Conservation (phyloP, 805 yeast genomes). For the Candida adriatica region DNA sequence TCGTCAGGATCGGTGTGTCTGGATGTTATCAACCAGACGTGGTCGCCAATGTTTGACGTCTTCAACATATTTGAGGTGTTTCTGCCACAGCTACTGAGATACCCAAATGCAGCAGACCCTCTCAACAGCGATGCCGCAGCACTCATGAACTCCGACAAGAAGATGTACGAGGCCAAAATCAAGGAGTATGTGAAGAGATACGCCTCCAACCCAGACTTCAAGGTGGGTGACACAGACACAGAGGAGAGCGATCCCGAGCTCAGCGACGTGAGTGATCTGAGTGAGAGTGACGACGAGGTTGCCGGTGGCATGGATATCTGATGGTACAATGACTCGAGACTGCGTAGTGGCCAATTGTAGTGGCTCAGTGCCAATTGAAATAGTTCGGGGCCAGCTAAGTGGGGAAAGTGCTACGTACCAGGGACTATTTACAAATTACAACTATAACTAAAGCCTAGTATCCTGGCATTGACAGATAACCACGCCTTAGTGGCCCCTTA, state of each 20-base stretch:
- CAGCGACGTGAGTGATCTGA: slow-evolving; percentile 21
- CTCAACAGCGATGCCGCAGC: slow-evolving; percentile 86
- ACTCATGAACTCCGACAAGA: slow-evolving; percentile 61
- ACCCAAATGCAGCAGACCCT: slow-evolving; percentile 94
- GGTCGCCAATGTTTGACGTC: slow-evolving; percentile 97
- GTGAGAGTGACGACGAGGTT: slow-evolving; percentile 20
- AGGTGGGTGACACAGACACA: slow-evolving; percentile 41
- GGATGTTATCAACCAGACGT: slow-evolving; percentile 93
- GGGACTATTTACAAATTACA: no score
- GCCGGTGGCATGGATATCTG: slow-evolving; percentile 11
- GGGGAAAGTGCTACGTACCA: no score
- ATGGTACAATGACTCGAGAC: no score
- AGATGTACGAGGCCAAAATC: slow-evolving; percentile 61
- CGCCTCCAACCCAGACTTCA: slow-evolving; percentile 41
- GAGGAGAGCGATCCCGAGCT: slow-evolving; percentile 35
- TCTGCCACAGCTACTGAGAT: slow-evolving; percentile 82
- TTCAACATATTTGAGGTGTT: slow-evolving; percentile 88
- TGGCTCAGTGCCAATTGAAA: no score
- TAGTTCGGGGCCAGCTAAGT: no score
- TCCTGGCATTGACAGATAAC: no score
- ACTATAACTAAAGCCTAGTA: no score
- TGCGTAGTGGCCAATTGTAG: no score
- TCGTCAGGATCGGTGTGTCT: slow-evolving; percentile 86
- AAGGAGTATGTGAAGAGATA: slow-evolving; percentile 65
- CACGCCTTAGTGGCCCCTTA: no score